phyloP scores from a whole-genome alignment of 2,329 filamentous ascomycete species.

The Colletotrichum endophyticum region DNA sequence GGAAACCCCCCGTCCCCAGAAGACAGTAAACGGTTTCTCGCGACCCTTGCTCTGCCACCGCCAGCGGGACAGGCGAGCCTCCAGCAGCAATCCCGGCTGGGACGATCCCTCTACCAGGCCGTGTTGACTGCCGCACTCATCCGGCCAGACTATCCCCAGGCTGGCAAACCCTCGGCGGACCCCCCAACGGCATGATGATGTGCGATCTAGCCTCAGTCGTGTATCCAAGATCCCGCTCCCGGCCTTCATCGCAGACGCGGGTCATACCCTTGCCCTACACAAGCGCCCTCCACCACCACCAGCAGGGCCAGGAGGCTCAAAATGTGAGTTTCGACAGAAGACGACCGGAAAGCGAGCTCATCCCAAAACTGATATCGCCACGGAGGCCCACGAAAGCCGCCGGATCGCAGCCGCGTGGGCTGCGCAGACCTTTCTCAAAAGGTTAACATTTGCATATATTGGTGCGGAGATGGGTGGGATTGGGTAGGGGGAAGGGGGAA shows the following conservation, averaged over 20 bases:
- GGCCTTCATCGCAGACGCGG: background rate
- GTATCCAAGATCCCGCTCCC: background rate
- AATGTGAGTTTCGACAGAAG: background rate
- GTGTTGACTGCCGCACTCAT: background rate
- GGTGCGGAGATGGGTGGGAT: background rate
- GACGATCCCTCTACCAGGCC: background rate
- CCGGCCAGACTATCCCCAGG: background rate
- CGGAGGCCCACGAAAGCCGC: background rate
- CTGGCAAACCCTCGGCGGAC: background rate
- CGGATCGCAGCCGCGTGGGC: background rate
- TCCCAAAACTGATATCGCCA: background rate
- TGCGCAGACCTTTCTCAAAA: background rate
- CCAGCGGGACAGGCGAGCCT: background rate
- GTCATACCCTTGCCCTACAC: background rate
- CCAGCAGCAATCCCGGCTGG: background rate
- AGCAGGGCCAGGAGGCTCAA: background rate
- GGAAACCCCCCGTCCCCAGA: background rate
- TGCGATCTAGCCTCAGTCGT: background rate
- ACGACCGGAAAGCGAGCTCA: background rate
- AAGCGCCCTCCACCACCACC: background rate
- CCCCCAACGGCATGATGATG: background rate
- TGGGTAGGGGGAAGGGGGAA: background rate
- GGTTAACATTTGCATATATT: background rate
- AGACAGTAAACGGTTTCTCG: constrained; percentile 9
- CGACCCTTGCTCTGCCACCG: background rate